phyloP scores from a whole-genome alignment of 176 grass and related monocot genomes.

The Thinopyrum elongatum region DNA sequence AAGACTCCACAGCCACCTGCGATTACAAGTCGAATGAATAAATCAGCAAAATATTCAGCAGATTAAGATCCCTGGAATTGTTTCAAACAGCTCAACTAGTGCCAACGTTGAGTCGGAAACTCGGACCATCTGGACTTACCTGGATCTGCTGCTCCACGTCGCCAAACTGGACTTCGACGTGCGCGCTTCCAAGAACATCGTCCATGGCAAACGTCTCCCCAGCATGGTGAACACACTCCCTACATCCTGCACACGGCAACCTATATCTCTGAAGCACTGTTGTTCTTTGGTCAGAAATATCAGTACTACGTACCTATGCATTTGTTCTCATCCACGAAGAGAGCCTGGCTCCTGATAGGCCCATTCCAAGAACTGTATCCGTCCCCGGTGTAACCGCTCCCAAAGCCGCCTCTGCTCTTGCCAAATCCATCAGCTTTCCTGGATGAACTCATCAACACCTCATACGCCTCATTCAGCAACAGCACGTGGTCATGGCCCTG shows the following conservation, averaged over 20 bases:
- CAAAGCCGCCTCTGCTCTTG: conserved; percentile 19
- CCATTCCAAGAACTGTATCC: conserved; percentile 72
- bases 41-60: background rate
- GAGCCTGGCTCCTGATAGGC: conserved; percentile 46
- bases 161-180: conserved; percentile 51
- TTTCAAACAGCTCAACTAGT: background rate
- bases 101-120: background rate
- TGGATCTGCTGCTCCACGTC: conserved; percentile 49
- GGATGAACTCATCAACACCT: conserved; percentile 30
- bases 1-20: conserved; percentile 60
- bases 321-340: conserved; percentile 68
- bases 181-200: conserved; percentile 52
- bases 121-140: conserved; percentile 7
- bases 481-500: conserved; percentile 59
- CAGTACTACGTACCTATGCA: conserved; percentile 54
- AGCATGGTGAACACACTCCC: conserved; percentile 58
- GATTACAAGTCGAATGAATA: background rate
- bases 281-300: background rate
- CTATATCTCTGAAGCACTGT: background rate
- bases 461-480: conserved; percentile 64
- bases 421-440: conserved; percentile 17
- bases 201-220: conserved; percentile 59
- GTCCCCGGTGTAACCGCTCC: conserved; percentile 37
- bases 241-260: conserved; percentile 42
- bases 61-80: background rate